Percentiles rank a stretch among this genome's conserved stretches.
Conservation (phyloP, 306 rosid species). For the Vigna hirtella region DNA sequence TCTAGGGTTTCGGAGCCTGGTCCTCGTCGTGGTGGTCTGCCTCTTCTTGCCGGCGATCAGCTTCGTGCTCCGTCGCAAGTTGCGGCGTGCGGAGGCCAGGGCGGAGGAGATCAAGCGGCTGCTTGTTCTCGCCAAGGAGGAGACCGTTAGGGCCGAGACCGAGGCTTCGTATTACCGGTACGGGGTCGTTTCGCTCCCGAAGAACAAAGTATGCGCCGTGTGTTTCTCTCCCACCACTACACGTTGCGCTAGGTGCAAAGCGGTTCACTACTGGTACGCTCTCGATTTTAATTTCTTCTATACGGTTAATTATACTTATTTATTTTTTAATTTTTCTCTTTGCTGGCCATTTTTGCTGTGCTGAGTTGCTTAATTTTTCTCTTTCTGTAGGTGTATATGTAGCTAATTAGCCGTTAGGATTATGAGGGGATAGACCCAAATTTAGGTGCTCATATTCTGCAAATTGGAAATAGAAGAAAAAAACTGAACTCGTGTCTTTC, state of each 20-base stretch:
- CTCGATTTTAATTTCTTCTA: background rate
- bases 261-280: slow-evolving; percentile 81
- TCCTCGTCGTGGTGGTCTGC: slow-evolving; percentile 46
- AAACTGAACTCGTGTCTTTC: background rate
- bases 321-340: background rate
- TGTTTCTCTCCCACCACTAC: slow-evolving; percentile 78
- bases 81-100: slow-evolving; percentile 65
- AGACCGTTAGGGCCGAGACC: slow-evolving; percentile 73
- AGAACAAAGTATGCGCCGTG: slow-evolving; percentile 63
- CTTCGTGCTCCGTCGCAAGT: slow-evolving; percentile 54
- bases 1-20: slow-evolving; percentile 77
- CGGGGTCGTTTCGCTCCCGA: slow-evolving; percentile 18
- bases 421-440: background rate
- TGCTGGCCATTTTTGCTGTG: background rate
- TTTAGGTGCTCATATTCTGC: background rate
- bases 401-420: background rate
- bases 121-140: slow-evolving; percentile 71
- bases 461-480: background rate
- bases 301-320: background rate
- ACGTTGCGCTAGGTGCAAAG: slow-evolving; percentile 79
- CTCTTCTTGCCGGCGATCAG: slow-evolving; percentile 57
- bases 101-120: slow-evolving; percentile 78
- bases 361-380: background rate
- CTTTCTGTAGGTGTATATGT: background rate
- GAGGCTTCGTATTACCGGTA: slow-evolving; percentile 57